Evolutionary conservation across 2,329 filamentous ascomycete species (phyloP).

Genomic region (Sporothrix protearum): DNA sequence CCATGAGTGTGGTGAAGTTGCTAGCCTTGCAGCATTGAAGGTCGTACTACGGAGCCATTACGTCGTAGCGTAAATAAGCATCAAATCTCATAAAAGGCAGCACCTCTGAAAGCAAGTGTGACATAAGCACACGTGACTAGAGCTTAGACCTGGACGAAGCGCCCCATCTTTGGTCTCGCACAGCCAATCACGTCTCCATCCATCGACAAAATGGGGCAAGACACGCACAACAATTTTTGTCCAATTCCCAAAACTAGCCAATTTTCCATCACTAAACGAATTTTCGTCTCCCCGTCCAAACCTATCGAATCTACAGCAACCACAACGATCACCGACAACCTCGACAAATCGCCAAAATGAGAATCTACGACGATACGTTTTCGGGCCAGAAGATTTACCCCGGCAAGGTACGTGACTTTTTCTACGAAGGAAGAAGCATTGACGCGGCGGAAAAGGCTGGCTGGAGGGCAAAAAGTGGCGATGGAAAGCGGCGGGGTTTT

Average conservation of each 20-base stretch:
- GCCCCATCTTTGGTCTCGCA: not conserved
- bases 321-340: conserved; percentile 31
- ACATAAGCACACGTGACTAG: not conserved
- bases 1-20: not conserved
- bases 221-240: conserved; percentile 31
- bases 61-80: not conserved
- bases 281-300: conserved; percentile 20
- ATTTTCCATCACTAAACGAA: conserved; percentile 20
- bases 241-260: conserved; percentile 30
- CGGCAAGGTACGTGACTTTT: conserved; percentile 55
- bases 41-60: not conserved
- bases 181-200: conserved; percentile 12
- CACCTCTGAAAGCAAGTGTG: not conserved
- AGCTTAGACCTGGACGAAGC: not conserved
- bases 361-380: conserved; percentile 65
- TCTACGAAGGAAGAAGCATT: conserved; percentile 23
- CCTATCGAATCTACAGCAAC: conserved; percentile 20
- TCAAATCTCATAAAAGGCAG: not conserved
- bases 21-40: not conserved
- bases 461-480: not conserved
- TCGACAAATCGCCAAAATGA: conserved; percentile 50
- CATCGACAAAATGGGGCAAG: conserved; percentile 1
- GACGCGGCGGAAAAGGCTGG: not conserved
- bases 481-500: conserved; percentile 3
- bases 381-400: conserved; percentile 65